A percentile compares a stretch with the other conserved stretches of the same genome.
phyloP scores from a whole-genome alignment of 495 filamentous ascomycete genomes.

The Tuber melanosporum region DNA sequence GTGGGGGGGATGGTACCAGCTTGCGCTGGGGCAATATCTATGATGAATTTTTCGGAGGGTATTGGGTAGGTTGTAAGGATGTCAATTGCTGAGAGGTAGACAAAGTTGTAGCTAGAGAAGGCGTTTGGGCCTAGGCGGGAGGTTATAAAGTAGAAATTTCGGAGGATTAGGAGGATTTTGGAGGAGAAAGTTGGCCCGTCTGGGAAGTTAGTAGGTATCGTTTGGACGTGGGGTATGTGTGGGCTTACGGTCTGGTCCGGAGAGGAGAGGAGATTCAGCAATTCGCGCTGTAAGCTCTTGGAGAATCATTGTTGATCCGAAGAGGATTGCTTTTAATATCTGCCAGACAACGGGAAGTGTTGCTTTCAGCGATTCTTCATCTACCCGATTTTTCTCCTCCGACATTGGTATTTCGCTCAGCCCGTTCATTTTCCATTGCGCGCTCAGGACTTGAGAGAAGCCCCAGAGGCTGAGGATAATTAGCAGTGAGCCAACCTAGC shows the following conservation, averaged over 20 bases:
- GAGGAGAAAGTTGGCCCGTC: slow-evolving; percentile 66
- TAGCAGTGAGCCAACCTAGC: not conserved
- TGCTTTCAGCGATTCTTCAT: slow-evolving; percentile 58
- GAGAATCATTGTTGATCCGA: slow-evolving; percentile 68
- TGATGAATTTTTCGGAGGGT: slow-evolving; percentile 64
- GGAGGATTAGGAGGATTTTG: slow-evolving; percentile 70
- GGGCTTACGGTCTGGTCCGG: slow-evolving; percentile 52
- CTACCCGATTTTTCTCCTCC: slow-evolving; percentile 64
- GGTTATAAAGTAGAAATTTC: slow-evolving; percentile 82
- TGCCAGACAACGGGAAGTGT: slow-evolving; percentile 78
- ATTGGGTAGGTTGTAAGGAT: slow-evolving; percentile 68
- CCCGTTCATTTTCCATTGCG: slow-evolving; percentile 80
- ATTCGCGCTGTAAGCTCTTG: slow-evolving; percentile 65
- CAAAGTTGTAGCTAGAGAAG: slow-evolving; percentile 74
- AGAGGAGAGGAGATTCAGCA: slow-evolving; percentile 52
- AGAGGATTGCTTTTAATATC: slow-evolving; percentile 71
- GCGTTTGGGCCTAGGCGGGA: slow-evolving; percentile 65
- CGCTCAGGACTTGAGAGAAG: slow-evolving; percentile 63
- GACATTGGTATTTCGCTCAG: slow-evolving; percentile 74
- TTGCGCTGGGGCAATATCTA: slow-evolving; percentile 54
- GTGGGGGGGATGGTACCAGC: slow-evolving; percentile 61
- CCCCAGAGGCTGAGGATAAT: slow-evolving; percentile 47
- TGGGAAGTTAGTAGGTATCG: slow-evolving; percentile 44
- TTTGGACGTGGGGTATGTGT: slow-evolving; percentile 42
- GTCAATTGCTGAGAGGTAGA: slow-evolving; percentile 81